Conservation (phyloP, 2,329 filamentous ascomycete genomes). For the Trichoderma cornu-damae region DNA sequence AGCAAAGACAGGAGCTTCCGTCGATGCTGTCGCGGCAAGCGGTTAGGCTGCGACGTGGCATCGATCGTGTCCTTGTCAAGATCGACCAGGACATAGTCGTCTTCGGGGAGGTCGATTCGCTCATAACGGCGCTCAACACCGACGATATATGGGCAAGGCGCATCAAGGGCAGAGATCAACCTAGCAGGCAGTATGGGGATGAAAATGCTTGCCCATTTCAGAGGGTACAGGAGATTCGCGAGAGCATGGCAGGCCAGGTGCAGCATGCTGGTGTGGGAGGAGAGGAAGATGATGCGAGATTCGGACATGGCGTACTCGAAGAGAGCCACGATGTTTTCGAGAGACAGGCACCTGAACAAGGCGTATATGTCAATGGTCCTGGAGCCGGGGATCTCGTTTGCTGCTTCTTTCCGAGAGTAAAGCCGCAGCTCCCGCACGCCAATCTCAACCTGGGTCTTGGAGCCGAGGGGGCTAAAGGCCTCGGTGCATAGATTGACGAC, state of each 20-base stretch:
- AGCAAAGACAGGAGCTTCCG: constrained; percentile 84
- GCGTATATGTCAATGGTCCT: constrained; percentile 90
- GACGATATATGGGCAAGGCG: constrained; percentile 94
- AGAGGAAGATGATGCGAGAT: constrained; percentile 91
- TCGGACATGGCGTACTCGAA: constrained; percentile 92
- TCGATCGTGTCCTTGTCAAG: constrained; percentile 88
- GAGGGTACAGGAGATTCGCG: constrained; percentile 76
- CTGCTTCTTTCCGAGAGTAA: constrained; percentile 87
- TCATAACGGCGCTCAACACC: constrained; percentile 92
- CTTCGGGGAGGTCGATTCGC: constrained; percentile 77
- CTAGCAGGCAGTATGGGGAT: constrained; percentile 87
- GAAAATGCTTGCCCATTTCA: constrained; percentile 91
- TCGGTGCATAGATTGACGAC: constrained; percentile 96
- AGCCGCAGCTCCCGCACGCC: constrained; percentile 83
- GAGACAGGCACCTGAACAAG: constrained; percentile 80
- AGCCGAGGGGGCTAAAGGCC: constrained; percentile 84
- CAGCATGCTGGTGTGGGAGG: constrained; percentile 93
- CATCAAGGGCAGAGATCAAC: constrained; percentile 83
- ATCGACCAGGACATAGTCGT: constrained; percentile 93
- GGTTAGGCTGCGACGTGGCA: constrained; percentile 69
- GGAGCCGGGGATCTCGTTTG: constrained; percentile 88
- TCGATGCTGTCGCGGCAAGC: constrained; percentile 80
- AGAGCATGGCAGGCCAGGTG: constrained; percentile 89
- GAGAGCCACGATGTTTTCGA: constrained; percentile 86
- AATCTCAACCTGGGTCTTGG: constrained; percentile 92